Evolutionary conservation across 2,329 filamentous ascomycete species (phyloP).

Genomic region (Fusarium staphyleae): DNA sequence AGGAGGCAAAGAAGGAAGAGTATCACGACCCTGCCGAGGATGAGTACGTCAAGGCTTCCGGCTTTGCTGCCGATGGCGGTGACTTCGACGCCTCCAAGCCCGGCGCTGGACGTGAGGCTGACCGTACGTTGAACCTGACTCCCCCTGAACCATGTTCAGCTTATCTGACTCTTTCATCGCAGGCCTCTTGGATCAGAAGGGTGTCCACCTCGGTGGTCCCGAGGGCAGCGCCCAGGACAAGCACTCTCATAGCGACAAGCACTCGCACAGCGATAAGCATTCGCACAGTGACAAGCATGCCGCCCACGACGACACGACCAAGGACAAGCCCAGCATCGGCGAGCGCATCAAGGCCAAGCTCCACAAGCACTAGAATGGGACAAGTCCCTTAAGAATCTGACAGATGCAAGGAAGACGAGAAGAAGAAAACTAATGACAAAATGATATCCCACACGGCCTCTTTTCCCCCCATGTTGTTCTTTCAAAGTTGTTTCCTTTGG

Average conservation of each 20-base stretch:
- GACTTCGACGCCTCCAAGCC: constrained; percentile 70
- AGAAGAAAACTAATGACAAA: constrained; percentile 18
- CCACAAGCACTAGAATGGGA: constrained; percentile 54
- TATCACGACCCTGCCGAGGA: constrained; percentile 61
- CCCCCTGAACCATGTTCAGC: not conserved
- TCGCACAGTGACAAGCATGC: constrained; percentile 19
- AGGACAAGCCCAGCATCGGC: constrained; percentile 60
- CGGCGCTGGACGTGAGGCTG: constrained; percentile 71
- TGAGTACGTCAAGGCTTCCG: constrained; percentile 63
- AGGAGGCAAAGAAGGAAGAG: constrained; percentile 13
- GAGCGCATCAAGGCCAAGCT: constrained; percentile 76
- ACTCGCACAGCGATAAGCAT: constrained; percentile 5
- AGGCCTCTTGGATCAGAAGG: constrained; percentile 49
- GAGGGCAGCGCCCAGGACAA: constrained; percentile 5
- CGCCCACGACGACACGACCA: constrained; percentile 31
- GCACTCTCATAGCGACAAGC: constrained; percentile 20
- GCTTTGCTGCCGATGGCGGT: constrained; percentile 69
- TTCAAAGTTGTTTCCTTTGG: not conserved
- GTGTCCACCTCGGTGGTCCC: constrained; percentile 31
- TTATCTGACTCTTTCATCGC: constrained; percentile 9
- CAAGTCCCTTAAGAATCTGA: not conserved
- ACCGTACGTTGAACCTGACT: constrained; percentile 56
- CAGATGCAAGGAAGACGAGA: not conserved
- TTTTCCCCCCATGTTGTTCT: not conserved
- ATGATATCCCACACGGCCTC: constrained; percentile 26